Evolutionary conservation across 2,329 filamentous ascomycete genomes (phyloP), one percentile per base, ranked within the genome.

Genomic region (Ceratocystis destructans): DNA sequence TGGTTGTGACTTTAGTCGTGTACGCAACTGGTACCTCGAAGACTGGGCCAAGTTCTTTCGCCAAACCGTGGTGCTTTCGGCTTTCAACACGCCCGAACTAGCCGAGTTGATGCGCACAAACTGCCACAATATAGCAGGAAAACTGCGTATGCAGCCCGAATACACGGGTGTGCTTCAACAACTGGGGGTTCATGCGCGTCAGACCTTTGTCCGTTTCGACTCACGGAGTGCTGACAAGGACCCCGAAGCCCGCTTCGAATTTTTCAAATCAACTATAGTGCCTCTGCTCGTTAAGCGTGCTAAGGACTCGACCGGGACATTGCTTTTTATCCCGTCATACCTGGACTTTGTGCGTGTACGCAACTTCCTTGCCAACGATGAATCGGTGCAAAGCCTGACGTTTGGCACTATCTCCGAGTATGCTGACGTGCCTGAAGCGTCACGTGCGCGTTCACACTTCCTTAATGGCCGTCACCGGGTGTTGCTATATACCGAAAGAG

Each of bases 391-490:
- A 67, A 78, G 72, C 68, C 74, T 87, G 67, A 76, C 75, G 0
- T 95, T 96, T 74, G 92, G 90, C 64, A 84, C 86, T 41, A 87
- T 99, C 46, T 92, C 88, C 67, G 94, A 99, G 76, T 97, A 97
- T 75, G 88, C 89, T 0, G 84, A 88, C 59, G 79, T 87, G 6
- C 82, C 86, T 6, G 90, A 96, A 70, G 87, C 91, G 37, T 87
- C 90, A 53, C 85, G 93, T 48, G 90, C 93, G 7, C 82, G 93
- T 28, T 92, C 89, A 12, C 89, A 96, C 73, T 97, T 99, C 76
- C 78, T 90, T 70, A 88, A 80, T 48, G 94, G 92, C 4, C 82
- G 91, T 17, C 89, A 96, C 73, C 85, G 85, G 22, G 82, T 97
- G 20, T 77, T 99, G 48, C 79, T 99, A 17, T 99, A 97, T 77